Conservation (phyloP, 495 filamentous ascomycete species). For the Aeminium ludgeri region DNA sequence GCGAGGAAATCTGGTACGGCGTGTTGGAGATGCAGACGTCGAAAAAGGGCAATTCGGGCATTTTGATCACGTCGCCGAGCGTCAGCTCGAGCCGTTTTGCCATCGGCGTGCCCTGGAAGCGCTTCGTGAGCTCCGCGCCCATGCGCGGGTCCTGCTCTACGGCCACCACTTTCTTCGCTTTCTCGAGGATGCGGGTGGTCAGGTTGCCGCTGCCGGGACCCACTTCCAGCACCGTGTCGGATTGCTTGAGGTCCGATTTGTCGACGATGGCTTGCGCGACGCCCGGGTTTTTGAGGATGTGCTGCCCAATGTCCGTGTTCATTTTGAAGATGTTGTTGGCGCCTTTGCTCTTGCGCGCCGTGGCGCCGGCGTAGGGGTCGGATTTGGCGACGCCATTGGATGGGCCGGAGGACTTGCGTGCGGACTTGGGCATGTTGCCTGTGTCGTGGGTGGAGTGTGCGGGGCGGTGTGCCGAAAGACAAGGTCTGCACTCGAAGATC, state of each 20-base stretch:
- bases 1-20: constrained; percentile 86
- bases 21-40: constrained; percentile 91
- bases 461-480: too few species aligned
- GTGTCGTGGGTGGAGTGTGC: background rate
- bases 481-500: too few species aligned
- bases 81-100: constrained; percentile 69
- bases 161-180: constrained; percentile 71
- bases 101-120: constrained; percentile 69
- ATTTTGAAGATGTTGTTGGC: constrained; percentile 77
- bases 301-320: constrained; percentile 75
- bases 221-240: constrained; percentile 61
- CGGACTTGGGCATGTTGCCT: constrained; percentile 14
- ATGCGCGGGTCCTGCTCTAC: constrained; percentile 92
- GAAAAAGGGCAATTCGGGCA: constrained; percentile 58
- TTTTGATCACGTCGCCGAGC: constrained; percentile 87
- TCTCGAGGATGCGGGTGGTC: constrained; percentile 73
- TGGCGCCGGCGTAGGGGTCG: constrained; percentile 38
- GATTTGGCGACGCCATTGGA: constrained; percentile 10
- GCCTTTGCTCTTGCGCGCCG: constrained; percentile 27
- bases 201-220: constrained; percentile 74
- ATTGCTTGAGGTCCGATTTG: constrained; percentile 80
- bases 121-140: constrained; percentile 91
- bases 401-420: constrained; percentile 2
- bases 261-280: constrained; percentile 75
- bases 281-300: constrained; percentile 90